Evolutionary conservation across 257 asterid genomes (phyloP), one percentile per base, ranked within the genome.

Genomic region (Eustoma russellianum): DNA sequence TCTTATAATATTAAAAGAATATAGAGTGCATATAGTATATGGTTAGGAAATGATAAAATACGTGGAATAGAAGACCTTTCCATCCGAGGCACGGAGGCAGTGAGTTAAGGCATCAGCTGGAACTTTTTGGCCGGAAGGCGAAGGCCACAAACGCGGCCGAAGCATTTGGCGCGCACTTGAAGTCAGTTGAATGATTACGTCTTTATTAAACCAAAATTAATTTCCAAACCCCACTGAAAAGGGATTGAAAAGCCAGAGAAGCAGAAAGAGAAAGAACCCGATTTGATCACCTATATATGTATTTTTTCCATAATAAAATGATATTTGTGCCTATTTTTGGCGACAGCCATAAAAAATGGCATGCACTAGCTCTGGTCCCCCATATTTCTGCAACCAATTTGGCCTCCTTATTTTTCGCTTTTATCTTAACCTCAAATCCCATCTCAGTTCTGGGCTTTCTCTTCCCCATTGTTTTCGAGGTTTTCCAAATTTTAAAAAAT

Each of bases 391-490:
- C 68, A 59, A 53, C 69, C 61, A 65, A 46, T 55, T 41, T 57
- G 58, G 64, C 53, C 66, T 75, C 90, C 95, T 57, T 77, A 79
- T 78, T 71, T 78, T 48, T 71, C 89, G 78, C 70, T 63, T 59
- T 67, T 38, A 47, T 46, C 43, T 66, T 41, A 43, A 61, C 51
- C 66, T 50, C 59, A 40, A 16, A 48, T 50, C 52, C 12, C 55
- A 49, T 63, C 55, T 67, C 70, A 59, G n/a, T n/a, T n/a, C n/a
- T n/a, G n/a, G 16, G 30, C 2, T 46, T 46, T 43, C 41, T 52
- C 17, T 52, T 61, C 45, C 41, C 7, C 53, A 46, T 38, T 11
- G 14, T 45, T 28, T 49, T 46, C 59, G 9, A 4, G 30, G 17
- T 55, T 63, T 55, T 48, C 18, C 41, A 46, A 46, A 6, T 13